Base-by-base conservation (phyloP, 805 yeast genomes). In the Brettanomyces naardenensis region DNA sequence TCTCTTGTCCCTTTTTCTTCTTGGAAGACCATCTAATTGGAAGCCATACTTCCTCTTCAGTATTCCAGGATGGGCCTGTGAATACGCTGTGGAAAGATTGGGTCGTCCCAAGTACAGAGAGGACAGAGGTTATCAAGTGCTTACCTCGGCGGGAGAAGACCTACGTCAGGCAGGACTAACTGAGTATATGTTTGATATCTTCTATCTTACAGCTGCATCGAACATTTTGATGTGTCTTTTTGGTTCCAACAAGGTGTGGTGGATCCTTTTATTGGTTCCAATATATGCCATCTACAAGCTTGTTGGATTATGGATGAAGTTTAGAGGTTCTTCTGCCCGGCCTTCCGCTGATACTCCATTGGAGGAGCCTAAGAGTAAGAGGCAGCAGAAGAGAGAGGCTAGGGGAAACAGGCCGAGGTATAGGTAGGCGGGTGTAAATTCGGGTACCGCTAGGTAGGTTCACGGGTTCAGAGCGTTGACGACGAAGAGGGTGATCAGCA, bases 161-260 rank as follows among this genome's bases (percentile, higher is more conserved):
- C 66, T 82, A 41, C 58, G 58, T 39, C 83, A 74, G 42, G 52
- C 58, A 3, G 92, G 92, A 0, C 62, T 83, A 29, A 78, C 78
- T 28, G 90, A 83, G 56, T 81, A 78, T 62, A 61, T 81, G 66
- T 78, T 78, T 52, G 92, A 83, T 51, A 55, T 80, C 10, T 61
- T 83, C 42, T 82, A 82, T 51, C 55, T 82, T 33, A 80, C 88
- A 3, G 68, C 80, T 69, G 47, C 71, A 17, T 63, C 75, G 45
- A 76, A 77, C 45, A 38, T 79, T 1, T 57, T 79, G 36, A 71
- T 76, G 64, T 47, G 73, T 5, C 18, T 73, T 0, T 48, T 72
- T 27, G 88, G 88, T 5, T 53, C 71, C 31, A 73, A 73, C 53
- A 67, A 68, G 50, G 75, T 74, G 6, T 84, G 87, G 87, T 65